These are phyloP conservation scores for Sporothrix phasma DNA, from an alignment of 2,329 filamentous ascomycete genomes.

Conservation along the genomic window DNA sequence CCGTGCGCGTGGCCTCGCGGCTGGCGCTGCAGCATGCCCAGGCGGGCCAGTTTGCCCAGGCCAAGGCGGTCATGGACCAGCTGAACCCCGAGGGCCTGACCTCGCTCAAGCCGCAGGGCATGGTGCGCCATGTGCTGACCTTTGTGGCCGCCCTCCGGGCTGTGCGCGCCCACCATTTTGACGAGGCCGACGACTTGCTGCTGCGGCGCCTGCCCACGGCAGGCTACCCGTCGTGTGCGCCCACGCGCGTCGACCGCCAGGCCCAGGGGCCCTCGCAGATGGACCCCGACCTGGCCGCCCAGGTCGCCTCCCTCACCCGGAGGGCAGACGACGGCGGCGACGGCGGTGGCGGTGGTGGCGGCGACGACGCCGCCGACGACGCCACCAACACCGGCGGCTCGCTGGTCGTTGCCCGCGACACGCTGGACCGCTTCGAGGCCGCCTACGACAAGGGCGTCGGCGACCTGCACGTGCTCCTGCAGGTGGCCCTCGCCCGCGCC, in stretches of 20 bases:
- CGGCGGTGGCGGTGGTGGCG: not conserved
- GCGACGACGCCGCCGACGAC: not conserved
- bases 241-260: not conserved
- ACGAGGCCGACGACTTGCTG: conserved; percentile 18
- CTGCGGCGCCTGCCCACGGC: conserved; percentile 13
- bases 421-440: conserved; percentile 28
- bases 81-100: conserved; percentile 19
- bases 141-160: conserved; percentile 15
- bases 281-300: conserved; percentile 42
- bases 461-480: conserved; percentile 48
- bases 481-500: conserved; percentile 63
- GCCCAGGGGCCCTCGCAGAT: conserved; percentile 30
- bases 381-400: not conserved
- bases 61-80: conserved; percentile 40
- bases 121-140: conserved; percentile 13
- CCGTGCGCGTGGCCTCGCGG: conserved; percentile 63
- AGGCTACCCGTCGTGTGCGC: conserved; percentile 13
- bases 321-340: conserved; percentile 28
- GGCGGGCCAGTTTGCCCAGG: conserved; percentile 61
- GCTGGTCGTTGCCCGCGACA: conserved; percentile 26
- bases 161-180: conserved; percentile 12
- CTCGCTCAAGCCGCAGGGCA: conserved; percentile 12
- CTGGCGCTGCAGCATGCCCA: conserved; percentile 57
- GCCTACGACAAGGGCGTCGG: conserved; percentile 19
- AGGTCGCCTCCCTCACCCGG: conserved; percentile 41